Percentiles rank a stretch among this genome's conserved stretches.
Conservation (phyloP, 208 protist species). For the Trypanosomatidae sp. region DNA sequence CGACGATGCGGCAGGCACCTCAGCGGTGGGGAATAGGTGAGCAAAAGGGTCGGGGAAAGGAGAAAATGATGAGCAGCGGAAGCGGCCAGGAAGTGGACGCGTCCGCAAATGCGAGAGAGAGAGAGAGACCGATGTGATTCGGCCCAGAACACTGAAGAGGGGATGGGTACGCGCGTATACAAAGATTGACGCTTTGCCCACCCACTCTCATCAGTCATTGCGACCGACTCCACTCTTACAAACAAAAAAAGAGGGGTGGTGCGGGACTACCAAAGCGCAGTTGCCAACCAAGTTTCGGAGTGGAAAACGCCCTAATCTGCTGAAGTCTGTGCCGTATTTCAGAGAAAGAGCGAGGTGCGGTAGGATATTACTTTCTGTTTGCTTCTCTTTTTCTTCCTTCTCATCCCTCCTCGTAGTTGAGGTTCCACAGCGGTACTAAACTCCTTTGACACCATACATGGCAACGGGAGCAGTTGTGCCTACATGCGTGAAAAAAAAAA, state of each 20-base stretch:
- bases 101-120: not conserved
- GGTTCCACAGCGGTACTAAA: not conserved
- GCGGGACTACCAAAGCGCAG: not conserved
- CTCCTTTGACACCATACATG: not conserved
- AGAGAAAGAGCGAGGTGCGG: not conserved
- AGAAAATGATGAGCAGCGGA: not conserved
- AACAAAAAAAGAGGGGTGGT: not conserved
- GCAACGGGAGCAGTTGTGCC: not conserved
- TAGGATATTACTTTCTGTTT: not conserved
- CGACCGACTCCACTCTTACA: not conserved
- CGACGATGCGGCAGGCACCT: not conserved
- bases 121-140: not conserved
- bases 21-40: not conserved
- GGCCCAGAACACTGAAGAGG: too few species aligned
- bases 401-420: not conserved
- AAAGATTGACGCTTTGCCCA: not conserved
- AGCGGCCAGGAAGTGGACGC: not conserved
- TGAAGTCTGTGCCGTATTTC: not conserved
- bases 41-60: not conserved
- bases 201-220: not conserved
- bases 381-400: not conserved
- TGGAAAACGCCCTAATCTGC: too few species aligned
- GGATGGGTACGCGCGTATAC: not conserved
- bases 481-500: conserved; percentile 3
- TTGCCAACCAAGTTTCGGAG: not conserved